Evolutionary conservation across 805 yeast genomes (phyloP).

Genomic region (Hanseniaspora hatyaiensis): DNA sequence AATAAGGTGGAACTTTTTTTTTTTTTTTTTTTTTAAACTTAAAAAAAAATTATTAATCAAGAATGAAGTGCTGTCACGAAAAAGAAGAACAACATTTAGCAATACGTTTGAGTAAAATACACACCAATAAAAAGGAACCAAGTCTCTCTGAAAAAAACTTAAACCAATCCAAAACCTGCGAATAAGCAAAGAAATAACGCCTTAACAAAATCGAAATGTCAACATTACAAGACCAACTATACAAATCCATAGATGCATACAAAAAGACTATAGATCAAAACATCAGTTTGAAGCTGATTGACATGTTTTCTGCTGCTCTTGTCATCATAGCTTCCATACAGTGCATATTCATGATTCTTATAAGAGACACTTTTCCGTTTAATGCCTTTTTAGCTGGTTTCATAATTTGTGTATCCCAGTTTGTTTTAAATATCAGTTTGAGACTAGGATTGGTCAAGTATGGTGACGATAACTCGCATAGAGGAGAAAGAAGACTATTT

Average conservation of each 20-base stretch:
- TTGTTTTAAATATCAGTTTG: conserved; percentile 73
- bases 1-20: too few relatives aligned
- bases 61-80: too few relatives aligned
- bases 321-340: conserved; percentile 68
- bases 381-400: conserved; percentile 94
- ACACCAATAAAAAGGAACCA: too few relatives aligned
- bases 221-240: conserved; percentile 12
- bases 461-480: neutral
- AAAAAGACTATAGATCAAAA: conserved; percentile 27
- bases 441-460: conserved; percentile 53
- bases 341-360: conserved; percentile 59
- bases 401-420: conserved; percentile 85
- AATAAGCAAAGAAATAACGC: neutral
- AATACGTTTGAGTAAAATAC: too few relatives aligned
- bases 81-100: too few relatives aligned
- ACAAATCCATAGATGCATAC: conserved; percentile 18
- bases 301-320: conserved; percentile 60
- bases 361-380: conserved; percentile 83
- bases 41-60: too few relatives aligned
- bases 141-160: neutral
- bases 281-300: conserved; percentile 53
- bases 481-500: conserved; percentile 49
- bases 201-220: neutral
- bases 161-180: neutral
- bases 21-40: too few relatives aligned